Percentiles rank a stretch among this genome's conserved stretches.
Evolutionary conservation across 768 basidiomycete genomes (phyloP).

Genomic region (Termitomyces sp.): DNA sequence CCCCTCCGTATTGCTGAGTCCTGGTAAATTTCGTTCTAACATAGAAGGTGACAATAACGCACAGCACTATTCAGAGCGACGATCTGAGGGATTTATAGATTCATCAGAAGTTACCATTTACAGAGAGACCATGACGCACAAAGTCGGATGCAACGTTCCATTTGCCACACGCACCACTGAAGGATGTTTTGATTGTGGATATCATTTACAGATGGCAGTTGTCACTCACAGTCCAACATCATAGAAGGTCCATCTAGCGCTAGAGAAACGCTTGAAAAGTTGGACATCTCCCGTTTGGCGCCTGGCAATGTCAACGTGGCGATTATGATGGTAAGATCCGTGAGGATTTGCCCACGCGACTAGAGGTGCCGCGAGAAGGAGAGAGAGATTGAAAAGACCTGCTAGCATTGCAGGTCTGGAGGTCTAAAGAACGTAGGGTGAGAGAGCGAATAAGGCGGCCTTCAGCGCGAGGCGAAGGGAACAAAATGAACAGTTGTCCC

Average conservation of each 20-base stretch:
- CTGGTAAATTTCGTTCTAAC: not conserved
- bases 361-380: conserved; percentile 22
- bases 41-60: conserved; percentile 9
- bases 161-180: conserved; percentile 26
- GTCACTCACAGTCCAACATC: conserved; percentile 24
- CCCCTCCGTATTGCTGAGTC: conserved; percentile 48
- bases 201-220: not conserved
- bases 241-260: conserved; percentile 24
- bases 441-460: conserved; percentile 6
- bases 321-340: conserved; percentile 11
- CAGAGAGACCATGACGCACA: conserved; percentile 13
- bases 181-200: not conserved
- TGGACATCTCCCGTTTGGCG: conserved; percentile 18
- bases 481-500: not conserved
- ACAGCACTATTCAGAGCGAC: conserved; percentile 29
- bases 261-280: conserved; percentile 18
- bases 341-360: conserved; percentile 27
- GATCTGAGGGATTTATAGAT: conserved; percentile 15
- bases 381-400: conserved; percentile 11
- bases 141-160: conserved; percentile 20
- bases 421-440: conserved; percentile 12
- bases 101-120: not conserved
- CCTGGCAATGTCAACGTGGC: conserved; percentile 20
- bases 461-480: not conserved
- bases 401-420: conserved; percentile 12